These are phyloP conservation scores for Rhizopogon vesiculosus DNA, from an alignment of 768 basidiomycete species.

Conservation along the genomic window DNA sequence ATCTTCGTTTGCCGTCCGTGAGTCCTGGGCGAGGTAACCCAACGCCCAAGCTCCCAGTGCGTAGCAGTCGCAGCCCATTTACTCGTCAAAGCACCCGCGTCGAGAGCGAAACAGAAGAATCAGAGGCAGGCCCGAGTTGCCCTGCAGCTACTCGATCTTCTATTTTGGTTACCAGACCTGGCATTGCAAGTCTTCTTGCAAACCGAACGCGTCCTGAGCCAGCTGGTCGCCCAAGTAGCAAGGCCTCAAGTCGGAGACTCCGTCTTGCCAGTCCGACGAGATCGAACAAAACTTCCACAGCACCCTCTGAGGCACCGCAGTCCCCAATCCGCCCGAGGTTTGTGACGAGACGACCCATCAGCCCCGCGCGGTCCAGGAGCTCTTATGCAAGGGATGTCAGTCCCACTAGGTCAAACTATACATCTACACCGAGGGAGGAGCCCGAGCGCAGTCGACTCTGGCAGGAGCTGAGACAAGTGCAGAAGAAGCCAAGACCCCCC, in stretches of 20 bases:
- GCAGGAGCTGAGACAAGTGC: slow-evolving; percentile 50
- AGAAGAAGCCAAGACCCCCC: slow-evolving; percentile 39
- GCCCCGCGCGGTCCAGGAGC: slow-evolving; percentile 31
- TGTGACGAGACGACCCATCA: slow-evolving; percentile 32
- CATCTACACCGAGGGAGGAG: slow-evolving; percentile 28
- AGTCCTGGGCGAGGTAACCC: slow-evolving; percentile 32
- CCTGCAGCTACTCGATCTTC: slow-evolving; percentile 18
- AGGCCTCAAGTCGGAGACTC: slow-evolving; percentile 17
- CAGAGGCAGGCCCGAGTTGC: slow-evolving; percentile 21
- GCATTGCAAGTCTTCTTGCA: slow-evolving; percentile 35
- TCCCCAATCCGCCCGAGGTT: slow-evolving; percentile 30
- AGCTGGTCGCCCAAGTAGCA: slow-evolving; percentile 20
- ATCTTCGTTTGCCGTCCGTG: slow-evolving; percentile 66
- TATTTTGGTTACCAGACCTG: slow-evolving; percentile 23
- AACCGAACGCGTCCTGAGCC: slow-evolving; percentile 25
- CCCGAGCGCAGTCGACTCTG: slow-evolving; percentile 44
- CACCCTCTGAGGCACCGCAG: slow-evolving; percentile 16
- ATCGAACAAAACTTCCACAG: slow-evolving; percentile 18
- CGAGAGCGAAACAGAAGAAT: slow-evolving; percentile 28
- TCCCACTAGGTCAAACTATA: slow-evolving; percentile 20
- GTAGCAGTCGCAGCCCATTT: slow-evolving; percentile 24
- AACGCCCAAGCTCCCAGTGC: slow-evolving; percentile 24
- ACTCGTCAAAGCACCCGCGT: slow-evolving; percentile 20
- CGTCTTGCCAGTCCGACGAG: slow-evolving; percentile 29
- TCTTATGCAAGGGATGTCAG: slow-evolving; percentile 24